Evolutionary conservation across 2,329 filamentous ascomycete genomes (phyloP).

Genomic region (Diplodia scrobiculata): DNA sequence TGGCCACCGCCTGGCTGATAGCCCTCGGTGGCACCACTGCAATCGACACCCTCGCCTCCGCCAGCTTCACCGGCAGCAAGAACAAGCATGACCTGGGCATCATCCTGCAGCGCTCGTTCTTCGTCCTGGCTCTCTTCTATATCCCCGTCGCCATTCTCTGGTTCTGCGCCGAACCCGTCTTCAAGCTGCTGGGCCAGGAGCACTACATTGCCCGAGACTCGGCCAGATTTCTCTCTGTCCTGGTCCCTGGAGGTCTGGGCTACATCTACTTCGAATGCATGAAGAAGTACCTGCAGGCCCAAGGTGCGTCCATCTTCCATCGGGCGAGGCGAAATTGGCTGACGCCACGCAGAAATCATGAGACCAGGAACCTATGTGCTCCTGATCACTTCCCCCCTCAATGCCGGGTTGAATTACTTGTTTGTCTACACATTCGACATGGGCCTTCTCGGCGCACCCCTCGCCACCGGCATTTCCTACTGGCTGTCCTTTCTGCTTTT

Average conservation of each 20-base stretch:
- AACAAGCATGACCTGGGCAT: conserved; percentile 78
- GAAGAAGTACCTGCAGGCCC: conserved; percentile 62
- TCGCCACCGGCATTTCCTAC: conserved; percentile 83
- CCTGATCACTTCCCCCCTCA: conserved; percentile 62
- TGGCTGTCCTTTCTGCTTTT: conserved; percentile 80
- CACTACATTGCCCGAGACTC: conserved; percentile 74
- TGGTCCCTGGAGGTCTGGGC: conserved; percentile 79
- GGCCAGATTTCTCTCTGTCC: conserved; percentile 68
- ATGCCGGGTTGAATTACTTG: conserved; percentile 62
- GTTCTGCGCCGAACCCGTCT: conserved; percentile 73
- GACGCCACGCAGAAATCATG: conserved; percentile 58
- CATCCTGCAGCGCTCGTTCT: conserved; percentile 72
- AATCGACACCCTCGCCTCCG: conserved; percentile 80
- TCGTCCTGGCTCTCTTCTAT: conserved; percentile 74
- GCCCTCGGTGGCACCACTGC: conserved; percentile 83
- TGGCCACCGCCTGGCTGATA: conserved; percentile 85
- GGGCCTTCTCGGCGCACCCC: conserved; percentile 74
- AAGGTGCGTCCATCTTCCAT: conserved; percentile 49
- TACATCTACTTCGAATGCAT: conserved; percentile 86
- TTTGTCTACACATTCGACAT: conserved; percentile 72
- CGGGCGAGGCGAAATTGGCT: background rate
- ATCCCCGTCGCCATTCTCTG: conserved; percentile 71
- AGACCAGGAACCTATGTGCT: conserved; percentile 65
- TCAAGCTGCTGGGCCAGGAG: conserved; percentile 74
- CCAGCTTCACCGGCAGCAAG: conserved; percentile 76